These are phyloP conservation scores for Colletotrichum eleusines DNA, from an alignment of 2,329 filamentous ascomycete genomes.

Conservation along the genomic window DNA sequence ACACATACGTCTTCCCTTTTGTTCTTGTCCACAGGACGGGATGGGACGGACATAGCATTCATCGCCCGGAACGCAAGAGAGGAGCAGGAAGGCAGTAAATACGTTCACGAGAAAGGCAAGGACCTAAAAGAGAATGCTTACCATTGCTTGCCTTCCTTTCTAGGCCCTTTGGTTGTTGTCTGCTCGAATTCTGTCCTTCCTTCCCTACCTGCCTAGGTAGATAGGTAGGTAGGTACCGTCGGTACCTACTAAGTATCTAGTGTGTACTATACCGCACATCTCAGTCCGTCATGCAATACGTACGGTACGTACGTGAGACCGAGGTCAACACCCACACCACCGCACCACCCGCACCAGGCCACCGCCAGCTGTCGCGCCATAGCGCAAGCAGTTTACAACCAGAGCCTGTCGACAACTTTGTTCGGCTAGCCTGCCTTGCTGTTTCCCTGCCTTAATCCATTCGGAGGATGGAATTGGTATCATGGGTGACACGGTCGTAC, in stretches of 20 bases:
- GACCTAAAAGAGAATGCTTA: conserved; percentile 6
- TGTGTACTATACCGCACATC: not conserved
- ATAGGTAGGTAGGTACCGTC: no score
- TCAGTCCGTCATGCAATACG: not conserved
- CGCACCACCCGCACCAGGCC: not conserved
- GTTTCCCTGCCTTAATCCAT: conserved; percentile 18
- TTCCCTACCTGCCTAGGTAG: not conserved
- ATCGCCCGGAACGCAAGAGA: not conserved
- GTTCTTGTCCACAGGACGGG: not conserved
- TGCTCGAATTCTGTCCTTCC: not conserved
- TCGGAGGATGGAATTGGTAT: conserved; percentile 8
- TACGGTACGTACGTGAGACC: not conserved
- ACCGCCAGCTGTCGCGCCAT: not conserved
- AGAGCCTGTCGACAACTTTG: conserved; percentile 21
- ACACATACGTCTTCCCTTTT: not conserved
- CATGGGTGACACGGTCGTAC: conserved; percentile 22
- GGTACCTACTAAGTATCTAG: no score
- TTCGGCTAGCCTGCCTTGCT: conserved; percentile 15
- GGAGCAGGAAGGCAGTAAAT: not conserved
- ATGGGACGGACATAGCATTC: not conserved
- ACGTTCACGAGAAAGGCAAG: not conserved
- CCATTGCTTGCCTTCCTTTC: not conserved
- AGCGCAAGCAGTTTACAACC: conserved; percentile 1
- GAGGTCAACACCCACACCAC: conserved; percentile 1
- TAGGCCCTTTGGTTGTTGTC: not conserved